These are phyloP conservation scores for Chlorella sp. DNA, from an alignment of 139 green algal genomes.

Conservation along the genomic window DNA sequence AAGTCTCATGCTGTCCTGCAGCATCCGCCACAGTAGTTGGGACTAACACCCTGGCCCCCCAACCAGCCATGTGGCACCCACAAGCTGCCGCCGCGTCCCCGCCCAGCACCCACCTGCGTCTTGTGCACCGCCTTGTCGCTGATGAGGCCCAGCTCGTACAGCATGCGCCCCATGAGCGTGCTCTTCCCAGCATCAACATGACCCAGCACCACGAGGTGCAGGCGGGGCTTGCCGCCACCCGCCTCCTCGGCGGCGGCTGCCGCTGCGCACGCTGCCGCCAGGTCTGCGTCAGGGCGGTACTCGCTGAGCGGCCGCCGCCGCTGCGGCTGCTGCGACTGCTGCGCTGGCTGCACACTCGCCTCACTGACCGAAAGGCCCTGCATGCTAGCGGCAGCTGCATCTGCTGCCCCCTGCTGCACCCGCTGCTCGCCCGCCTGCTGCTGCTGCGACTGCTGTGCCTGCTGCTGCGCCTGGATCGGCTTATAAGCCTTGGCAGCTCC, in stretches of 20 bases:
- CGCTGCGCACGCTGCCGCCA: conserved; percentile 50
- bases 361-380: conserved; percentile 12
- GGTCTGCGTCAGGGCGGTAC: conserved; percentile 66
- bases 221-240: conserved; percentile 22
- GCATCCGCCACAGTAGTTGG: too few relatives aligned
- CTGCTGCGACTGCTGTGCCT: not conserved
- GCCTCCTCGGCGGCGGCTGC: conserved; percentile 42
- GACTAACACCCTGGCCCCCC: not conserved
- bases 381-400: not conserved
- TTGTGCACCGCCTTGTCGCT: conserved; percentile 50
- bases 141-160: conserved; percentile 84
- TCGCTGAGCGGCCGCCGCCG: conserved; percentile 48
- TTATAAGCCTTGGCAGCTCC: not conserved
- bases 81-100: too few relatives aligned
- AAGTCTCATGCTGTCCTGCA: too few relatives aligned
- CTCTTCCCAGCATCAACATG: conserved; percentile 98
- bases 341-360: not conserved
- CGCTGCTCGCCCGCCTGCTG: not conserved
- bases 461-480: not conserved
- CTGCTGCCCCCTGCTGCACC: not conserved
- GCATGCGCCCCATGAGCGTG: conserved; percentile 95
- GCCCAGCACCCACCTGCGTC: conserved; percentile 15
- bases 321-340: not conserved
- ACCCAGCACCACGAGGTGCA: conserved; percentile 92
- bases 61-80: too few relatives aligned